phyloP scores from a whole-genome alignment of 768 basidiomycete species.

The Tubosaeta sp. region DNA sequence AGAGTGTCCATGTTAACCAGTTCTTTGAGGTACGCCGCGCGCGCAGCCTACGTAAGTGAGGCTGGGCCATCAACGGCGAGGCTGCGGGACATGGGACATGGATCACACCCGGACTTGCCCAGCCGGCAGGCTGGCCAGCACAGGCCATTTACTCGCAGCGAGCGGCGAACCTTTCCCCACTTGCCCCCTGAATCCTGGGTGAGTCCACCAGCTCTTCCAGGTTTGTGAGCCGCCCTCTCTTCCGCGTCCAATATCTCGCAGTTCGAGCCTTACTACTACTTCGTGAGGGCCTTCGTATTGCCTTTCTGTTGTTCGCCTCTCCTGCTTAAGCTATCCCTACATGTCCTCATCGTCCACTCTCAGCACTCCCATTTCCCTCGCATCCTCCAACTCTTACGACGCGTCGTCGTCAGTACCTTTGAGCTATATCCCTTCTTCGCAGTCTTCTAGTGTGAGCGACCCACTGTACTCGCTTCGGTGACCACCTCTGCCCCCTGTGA shows the following conservation, averaged over 20 bases:
- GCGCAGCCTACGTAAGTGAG: neutral
- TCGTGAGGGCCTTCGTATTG: conserved; percentile 6
- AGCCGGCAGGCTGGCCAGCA: conserved; percentile 7
- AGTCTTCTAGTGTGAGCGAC: neutral
- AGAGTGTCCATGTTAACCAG: neutral
- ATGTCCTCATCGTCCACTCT: conserved; percentile 21
- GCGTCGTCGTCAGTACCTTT: conserved; percentile 6
- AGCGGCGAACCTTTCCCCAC: neutral
- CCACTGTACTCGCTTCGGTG: conserved; percentile 22
- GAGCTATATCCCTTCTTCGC: neutral
- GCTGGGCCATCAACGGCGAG: conserved; percentile 5
- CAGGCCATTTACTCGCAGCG: conserved; percentile 7
- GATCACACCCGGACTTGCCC: conserved; percentile 2
- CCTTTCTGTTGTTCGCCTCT: neutral
- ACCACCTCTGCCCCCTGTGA: conserved; percentile 10
- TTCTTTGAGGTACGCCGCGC: neutral
- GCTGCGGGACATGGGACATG: conserved; percentile 6
- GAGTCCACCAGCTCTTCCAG: conserved; percentile 1
- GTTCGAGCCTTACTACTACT: neutral
- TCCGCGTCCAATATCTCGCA: neutral
- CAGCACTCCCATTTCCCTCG: conserved; percentile 9
- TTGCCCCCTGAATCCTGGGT: conserved; percentile 12
- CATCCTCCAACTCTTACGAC: conserved; percentile 8
- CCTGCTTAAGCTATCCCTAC: conserved; percentile 1
- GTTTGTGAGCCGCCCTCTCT: neutral